Conservation (phyloP, 2,329 filamentous ascomycete species). For the Colletotrichum sidae region DNA sequence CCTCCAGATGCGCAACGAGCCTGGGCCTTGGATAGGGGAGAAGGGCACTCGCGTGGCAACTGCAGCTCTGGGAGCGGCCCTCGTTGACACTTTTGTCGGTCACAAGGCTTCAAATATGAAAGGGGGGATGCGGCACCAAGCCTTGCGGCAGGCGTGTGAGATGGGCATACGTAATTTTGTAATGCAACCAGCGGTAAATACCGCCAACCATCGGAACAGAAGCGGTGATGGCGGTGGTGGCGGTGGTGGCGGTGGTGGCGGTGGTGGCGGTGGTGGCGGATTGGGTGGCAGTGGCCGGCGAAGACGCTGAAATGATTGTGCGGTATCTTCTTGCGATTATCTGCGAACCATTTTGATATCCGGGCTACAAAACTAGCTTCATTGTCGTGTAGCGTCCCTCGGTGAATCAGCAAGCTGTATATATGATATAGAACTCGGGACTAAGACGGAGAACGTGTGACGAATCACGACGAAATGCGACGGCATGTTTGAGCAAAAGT, state of each 20-base stretch:
- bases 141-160: constrained; percentile 37
- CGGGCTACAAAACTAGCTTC: not conserved
- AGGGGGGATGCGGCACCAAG: constrained; percentile 38
- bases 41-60: constrained; percentile 62
- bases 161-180: constrained; percentile 35
- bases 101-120: constrained; percentile 45
- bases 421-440: too few relatives aligned
- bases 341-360: too few relatives aligned
- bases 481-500: too few relatives aligned
- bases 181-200: constrained; percentile 30
- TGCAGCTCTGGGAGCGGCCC: constrained; percentile 60
- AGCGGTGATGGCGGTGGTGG: not conserved
- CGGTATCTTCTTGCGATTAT: too few relatives aligned
- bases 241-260: constrained; percentile 3
- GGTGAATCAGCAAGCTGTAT: too few relatives aligned
- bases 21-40: constrained; percentile 58
- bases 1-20: constrained; percentile 58
- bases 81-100: constrained; percentile 59
- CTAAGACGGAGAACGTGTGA: too few relatives aligned
- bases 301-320: not conserved
- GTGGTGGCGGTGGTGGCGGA: not conserved
- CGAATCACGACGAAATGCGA: too few relatives aligned
- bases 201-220: constrained; percentile 10
- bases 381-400: not conserved
- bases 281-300: constrained; percentile 15